Evolutionary conservation across 352 stramenopile species (phyloP), one percentile per base, ranked within the genome.

Genomic region (Nothophytophthora sp.): DNA sequence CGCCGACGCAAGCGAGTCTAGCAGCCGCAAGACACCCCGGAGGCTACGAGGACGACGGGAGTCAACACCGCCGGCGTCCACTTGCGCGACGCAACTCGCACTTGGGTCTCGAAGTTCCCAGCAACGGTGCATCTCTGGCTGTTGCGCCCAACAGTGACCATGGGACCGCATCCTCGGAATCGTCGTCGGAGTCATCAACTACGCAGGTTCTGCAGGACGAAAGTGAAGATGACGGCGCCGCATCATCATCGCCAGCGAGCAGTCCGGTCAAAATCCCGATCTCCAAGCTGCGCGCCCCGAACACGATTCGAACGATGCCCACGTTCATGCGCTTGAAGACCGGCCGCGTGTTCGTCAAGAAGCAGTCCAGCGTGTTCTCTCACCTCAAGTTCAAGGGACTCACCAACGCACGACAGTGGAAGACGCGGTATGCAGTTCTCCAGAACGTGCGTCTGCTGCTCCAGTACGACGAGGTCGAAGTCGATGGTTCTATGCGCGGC

Each of bases 401-500:
- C 39, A 73, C 68, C 36, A 88, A 72, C 36, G 60, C 66, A 27
- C 65, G 79, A 8, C 66, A 88, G 44, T 95, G 85, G 85, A 95
- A 95, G 54, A 81, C 78, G 24, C 82, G 85, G n/a, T 93, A 79
- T 42, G 85, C 85, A 2, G 76, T 93, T 23, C 47, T 95, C 20
- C 71, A 93, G 34, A 85, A 75, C 35, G 56, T 73, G 36, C 69
- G 73, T 12, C 62, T 95, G 28, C 45, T 88, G 32, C 66, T 95
- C 18, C 81, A 89, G 48, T 76, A 89, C 48, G 78, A 92, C 34
- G 81, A 90, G 29, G 67, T 56, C 9, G 63, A 67, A 7, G 34
- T 50, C 28, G 48, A 37, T 10, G 44, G 33, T 22, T 16, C 25
- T 20, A 9, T n/a, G 29, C 42, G 36, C 30, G 33, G 12, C 3